These are phyloP conservation scores for Citrus medica DNA, from an alignment of 345 rosid genomes.

Conservation along the genomic window DNA sequence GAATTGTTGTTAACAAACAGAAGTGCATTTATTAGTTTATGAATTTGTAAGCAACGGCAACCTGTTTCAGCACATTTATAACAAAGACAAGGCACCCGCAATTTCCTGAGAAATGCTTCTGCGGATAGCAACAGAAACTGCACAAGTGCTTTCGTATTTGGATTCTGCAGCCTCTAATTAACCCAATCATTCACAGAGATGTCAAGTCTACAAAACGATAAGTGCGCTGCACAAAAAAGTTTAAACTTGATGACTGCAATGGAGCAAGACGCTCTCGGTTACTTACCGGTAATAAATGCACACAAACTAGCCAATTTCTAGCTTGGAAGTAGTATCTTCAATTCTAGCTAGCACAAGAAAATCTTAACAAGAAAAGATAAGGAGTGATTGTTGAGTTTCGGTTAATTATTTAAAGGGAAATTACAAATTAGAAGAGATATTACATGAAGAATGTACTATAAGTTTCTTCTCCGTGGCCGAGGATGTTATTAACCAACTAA, in stretches of 20 bases:
- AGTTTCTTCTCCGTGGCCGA: neutral
- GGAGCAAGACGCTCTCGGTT: no score
- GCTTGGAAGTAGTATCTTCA: no score
- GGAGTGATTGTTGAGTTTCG: neutral
- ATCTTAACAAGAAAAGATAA: no score
- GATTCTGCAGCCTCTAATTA: slow-evolving; percentile 9
- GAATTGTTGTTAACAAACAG: slow-evolving; percentile 24
- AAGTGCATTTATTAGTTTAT: slow-evolving; percentile 19
- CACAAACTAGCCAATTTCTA: no score
- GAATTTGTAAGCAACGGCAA: slow-evolving; percentile 24
- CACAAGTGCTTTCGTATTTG: slow-evolving; percentile 9
- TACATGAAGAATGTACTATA: neutral
- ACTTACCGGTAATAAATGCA: no score
- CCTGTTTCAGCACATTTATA: slow-evolving; percentile 18
- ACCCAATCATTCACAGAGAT: slow-evolving; percentile 28
- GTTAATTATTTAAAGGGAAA: neutral
- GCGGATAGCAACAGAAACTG: slow-evolving; percentile 21
- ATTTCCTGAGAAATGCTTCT: slow-evolving; percentile 23
- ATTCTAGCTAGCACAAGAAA: no score
- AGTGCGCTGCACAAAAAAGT: slow-evolving; percentile 11
- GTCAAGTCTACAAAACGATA: slow-evolving; percentile 22
- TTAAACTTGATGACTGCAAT: no score
- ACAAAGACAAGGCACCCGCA: neutral
- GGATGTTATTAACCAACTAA: no score
- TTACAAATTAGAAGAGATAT: neutral